phyloP scores from a whole-genome alignment of 2,329 filamentous ascomycete species.

The Alternaria alternata region DNA sequence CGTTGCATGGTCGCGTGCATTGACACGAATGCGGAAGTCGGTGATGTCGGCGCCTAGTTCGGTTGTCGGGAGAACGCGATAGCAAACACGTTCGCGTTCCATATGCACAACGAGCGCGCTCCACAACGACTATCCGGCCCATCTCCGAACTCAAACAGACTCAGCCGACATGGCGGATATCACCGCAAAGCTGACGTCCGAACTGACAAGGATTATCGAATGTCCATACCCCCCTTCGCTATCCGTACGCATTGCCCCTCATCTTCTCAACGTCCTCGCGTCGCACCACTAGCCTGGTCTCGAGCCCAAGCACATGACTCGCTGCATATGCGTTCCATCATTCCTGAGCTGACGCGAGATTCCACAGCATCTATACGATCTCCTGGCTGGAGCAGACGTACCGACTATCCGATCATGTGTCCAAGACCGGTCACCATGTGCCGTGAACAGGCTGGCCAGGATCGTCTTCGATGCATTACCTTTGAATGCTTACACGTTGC shows the following conservation, averaged over 20 bases:
- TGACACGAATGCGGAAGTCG: slow-evolving; percentile 22
- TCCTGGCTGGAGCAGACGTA: slow-evolving; percentile 45
- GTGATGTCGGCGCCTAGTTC: slow-evolving; percentile 8
- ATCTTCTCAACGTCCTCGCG: slow-evolving; percentile 11
- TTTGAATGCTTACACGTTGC: slow-evolving; percentile 60
- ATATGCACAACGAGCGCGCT: slow-evolving; percentile 11
- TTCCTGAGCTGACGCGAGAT: slow-evolving; percentile 34
- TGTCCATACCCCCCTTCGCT: slow-evolving; percentile 61
- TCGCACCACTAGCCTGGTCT: slow-evolving; percentile 18
- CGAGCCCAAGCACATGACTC: slow-evolving; percentile 30
- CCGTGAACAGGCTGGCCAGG: slow-evolving; percentile 54
- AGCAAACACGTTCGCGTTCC: slow-evolving; percentile 24
- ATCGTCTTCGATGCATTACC: slow-evolving; percentile 59
- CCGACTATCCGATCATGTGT: slow-evolving; percentile 57
- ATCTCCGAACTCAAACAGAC: slow-evolving; percentile 13
- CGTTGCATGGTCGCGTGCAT: slow-evolving; percentile 8
- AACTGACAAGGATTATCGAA: slow-evolving; percentile 58
- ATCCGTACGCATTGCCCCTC: slow-evolving; percentile 51
- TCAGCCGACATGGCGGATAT: slow-evolving; percentile 26
- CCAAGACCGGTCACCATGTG: slow-evolving; percentile 57
- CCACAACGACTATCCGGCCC: slow-evolving; percentile 17
- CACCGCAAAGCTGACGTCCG: slow-evolving; percentile 43
- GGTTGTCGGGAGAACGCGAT: slow-evolving; percentile 29
- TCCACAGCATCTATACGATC: slow-evolving; percentile 46
- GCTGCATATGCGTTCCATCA: slow-evolving; percentile 21